Conservation (phyloP, 768 basidiomycete genomes). For the Amanita muscaria region DNA sequence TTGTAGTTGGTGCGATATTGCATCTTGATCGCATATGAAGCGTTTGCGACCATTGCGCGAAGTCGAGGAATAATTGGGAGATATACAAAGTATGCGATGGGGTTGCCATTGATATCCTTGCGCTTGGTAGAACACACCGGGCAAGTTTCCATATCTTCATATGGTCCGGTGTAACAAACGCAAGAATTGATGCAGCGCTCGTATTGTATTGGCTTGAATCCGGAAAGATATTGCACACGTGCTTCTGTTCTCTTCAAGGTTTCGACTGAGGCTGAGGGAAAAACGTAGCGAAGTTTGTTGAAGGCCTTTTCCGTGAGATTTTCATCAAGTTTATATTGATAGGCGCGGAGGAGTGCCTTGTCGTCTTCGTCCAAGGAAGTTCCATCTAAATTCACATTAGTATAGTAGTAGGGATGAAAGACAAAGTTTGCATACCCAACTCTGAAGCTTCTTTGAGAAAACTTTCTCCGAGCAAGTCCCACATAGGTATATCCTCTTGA, state of each 20-base stretch:
- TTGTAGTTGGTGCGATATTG: constrained; percentile 19
- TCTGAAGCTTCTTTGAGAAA: neutral
- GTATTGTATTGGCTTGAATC: neutral
- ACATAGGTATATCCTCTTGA: neutral
- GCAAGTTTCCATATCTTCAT: constrained; percentile 9
- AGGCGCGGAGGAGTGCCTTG: neutral
- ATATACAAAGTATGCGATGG: constrained; percentile 12
- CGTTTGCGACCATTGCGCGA: constrained; percentile 12
- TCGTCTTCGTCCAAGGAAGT: neutral
- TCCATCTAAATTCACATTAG: neutral
- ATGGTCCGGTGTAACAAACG: no score
- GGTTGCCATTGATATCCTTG: neutral
- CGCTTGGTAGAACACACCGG: neutral
- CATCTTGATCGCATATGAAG: neutral
- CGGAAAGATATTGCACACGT: neutral
- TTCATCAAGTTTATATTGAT: no score
- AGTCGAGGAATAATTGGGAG: constrained; percentile 24
- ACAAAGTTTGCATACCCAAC: neutral
- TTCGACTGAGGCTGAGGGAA: neutral
- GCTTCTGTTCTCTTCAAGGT: neutral
- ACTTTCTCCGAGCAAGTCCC: neutral
- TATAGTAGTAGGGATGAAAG: neutral
- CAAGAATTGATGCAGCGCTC: neutral
- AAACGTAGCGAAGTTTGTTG: neutral
- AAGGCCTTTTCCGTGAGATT: no score